Percentiles rank a stretch among this genome's conserved stretches.
These are phyloP conservation scores for Fusarium algeriense DNA, from an alignment of 2,329 filamentous ascomycete genomes.

Conservation along the genomic window DNA sequence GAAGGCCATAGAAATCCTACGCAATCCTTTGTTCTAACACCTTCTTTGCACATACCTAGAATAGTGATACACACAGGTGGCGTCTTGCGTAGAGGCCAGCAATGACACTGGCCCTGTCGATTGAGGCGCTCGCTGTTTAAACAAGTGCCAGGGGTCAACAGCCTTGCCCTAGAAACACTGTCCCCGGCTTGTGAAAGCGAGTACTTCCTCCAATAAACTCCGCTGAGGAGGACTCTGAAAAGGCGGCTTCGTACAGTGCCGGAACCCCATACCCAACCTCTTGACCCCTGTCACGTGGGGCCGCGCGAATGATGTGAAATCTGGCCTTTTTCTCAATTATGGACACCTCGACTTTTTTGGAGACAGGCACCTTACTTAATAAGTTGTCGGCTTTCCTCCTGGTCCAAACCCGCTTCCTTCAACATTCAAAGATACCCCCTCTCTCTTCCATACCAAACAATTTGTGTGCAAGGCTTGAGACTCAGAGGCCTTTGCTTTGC, in stretches of 20 bases:
- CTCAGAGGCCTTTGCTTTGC: conserved; percentile 39
- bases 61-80: conserved; percentile 21
- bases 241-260: conserved; percentile 41
- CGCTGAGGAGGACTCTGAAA: background rate
- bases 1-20: conserved; percentile 33
- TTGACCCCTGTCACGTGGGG: conserved; percentile 53
- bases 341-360: conserved; percentile 59
- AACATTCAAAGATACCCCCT: conserved; percentile 50
- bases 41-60: background rate
- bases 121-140: conserved; percentile 33
- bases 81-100: conserved; percentile 21
- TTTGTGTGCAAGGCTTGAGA: conserved; percentile 50
- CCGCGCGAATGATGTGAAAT: conserved; percentile 53
- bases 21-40: conserved; percentile 14
- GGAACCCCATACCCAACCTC: background rate
- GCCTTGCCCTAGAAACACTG: conserved; percentile 39
- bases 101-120: background rate
- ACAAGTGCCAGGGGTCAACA: conserved; percentile 29
- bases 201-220: conserved; percentile 2
- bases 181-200: conserved; percentile 2
- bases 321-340: conserved; percentile 55
- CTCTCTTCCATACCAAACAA: conserved; percentile 44
- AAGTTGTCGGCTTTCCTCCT: conserved; percentile 49
- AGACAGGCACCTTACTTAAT: conserved; percentile 49
- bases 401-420: conserved; percentile 47